Evolutionary conservation across 2,329 filamentous ascomycete species (phyloP).

Genomic region (Coniosporium tulheliwenetii): DNA sequence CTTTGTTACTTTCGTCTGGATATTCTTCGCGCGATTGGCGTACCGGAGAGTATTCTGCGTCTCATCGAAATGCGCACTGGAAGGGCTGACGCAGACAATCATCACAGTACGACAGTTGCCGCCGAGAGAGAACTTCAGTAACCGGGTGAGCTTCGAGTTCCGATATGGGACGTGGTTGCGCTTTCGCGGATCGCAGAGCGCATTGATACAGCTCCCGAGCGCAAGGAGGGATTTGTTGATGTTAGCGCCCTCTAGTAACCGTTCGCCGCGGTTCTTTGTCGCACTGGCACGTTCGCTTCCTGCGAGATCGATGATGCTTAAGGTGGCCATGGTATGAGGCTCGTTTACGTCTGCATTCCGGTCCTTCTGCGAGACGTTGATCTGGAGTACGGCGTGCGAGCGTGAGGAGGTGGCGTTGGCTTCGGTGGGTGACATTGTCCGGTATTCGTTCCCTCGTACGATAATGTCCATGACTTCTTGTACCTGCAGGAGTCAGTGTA

Average conservation of each 20-base stretch:
- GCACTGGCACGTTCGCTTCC: conserved; percentile 92
- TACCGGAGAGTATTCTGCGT: conserved; percentile 96
- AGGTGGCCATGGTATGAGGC: conserved; percentile 92
- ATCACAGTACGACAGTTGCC: conserved; percentile 99
- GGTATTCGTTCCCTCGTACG: conserved; percentile 80
- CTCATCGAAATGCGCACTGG: conserved; percentile 92
- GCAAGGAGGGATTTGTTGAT: conserved; percentile 98
- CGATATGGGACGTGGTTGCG: conserved; percentile 91
- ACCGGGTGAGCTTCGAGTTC: conserved; percentile 89
- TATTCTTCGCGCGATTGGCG: conserved; percentile 96
- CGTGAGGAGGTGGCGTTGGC: conserved; percentile 95
- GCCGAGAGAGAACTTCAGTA: conserved; percentile 92
- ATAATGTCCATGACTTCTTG: conserved; percentile 99
- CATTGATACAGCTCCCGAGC: conserved; percentile 94
- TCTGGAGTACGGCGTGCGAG: conserved; percentile 92
- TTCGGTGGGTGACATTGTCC: conserved; percentile 91
- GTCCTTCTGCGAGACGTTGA: conserved; percentile 90
- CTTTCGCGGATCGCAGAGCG: conserved; percentile 82
- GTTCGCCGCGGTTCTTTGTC: conserved; percentile 88
- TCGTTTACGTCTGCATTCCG: conserved; percentile 85
- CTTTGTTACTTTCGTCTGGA: conserved; percentile 97
- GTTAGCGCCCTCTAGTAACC: conserved; percentile 85
- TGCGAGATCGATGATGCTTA: conserved; percentile 95
- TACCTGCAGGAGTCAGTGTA: conserved; percentile 19
- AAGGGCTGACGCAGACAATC: conserved; percentile 97